A percentile compares a stretch with the other conserved stretches of the same genome.
Evolutionary conservation across 805 yeast genomes (phyloP).

Genomic region (Scheffersomyces amazonensis): DNA sequence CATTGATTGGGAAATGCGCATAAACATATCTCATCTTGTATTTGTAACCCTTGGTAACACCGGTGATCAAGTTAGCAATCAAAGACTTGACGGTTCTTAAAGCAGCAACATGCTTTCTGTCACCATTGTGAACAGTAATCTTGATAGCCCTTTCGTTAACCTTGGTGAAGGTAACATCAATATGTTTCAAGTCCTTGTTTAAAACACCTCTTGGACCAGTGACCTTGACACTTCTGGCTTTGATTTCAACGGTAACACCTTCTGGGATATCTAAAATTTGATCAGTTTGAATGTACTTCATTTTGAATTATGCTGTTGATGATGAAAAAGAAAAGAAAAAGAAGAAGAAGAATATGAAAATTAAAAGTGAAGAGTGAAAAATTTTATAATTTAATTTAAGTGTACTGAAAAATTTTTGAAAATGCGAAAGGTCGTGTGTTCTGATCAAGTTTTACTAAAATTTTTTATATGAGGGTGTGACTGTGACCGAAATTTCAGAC

Average conservation of each 20-base stretch:
- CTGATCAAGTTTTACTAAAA: neutral
- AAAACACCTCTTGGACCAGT: slow-evolving; percentile 98
- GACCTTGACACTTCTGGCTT: slow-evolving; percentile 86
- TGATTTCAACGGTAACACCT: slow-evolving; percentile 87
- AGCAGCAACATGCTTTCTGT: slow-evolving; percentile 99
- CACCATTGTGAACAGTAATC: slow-evolving; percentile 96
- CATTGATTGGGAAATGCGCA: slow-evolving; percentile 99
- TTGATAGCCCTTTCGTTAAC: slow-evolving; percentile 68
- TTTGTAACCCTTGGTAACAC: slow-evolving; percentile 99
- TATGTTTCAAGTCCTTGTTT: slow-evolving; percentile 87
- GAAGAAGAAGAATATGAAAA: neutral
- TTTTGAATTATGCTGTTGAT: slow-evolving; percentile 14
- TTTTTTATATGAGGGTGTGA: no score
- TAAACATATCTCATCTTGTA: slow-evolving; percentile 99
- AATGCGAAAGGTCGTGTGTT: neutral
- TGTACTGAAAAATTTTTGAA: neutral
- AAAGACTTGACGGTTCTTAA: slow-evolving; percentile 97
- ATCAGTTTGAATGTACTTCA: slow-evolving; percentile 88
- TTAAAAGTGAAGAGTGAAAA: slow-evolving; percentile 1
- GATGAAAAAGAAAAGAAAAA: neutral
- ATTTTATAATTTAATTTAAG: neutral
- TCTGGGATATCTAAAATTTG: slow-evolving; percentile 84
- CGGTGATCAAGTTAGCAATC: slow-evolving; percentile 90
- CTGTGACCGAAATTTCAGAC: no score
- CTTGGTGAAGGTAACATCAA: slow-evolving; percentile 90